phyloP scores from a whole-genome alignment of 148 eudicot species.

The Rhododendron ferrugineum region DNA sequence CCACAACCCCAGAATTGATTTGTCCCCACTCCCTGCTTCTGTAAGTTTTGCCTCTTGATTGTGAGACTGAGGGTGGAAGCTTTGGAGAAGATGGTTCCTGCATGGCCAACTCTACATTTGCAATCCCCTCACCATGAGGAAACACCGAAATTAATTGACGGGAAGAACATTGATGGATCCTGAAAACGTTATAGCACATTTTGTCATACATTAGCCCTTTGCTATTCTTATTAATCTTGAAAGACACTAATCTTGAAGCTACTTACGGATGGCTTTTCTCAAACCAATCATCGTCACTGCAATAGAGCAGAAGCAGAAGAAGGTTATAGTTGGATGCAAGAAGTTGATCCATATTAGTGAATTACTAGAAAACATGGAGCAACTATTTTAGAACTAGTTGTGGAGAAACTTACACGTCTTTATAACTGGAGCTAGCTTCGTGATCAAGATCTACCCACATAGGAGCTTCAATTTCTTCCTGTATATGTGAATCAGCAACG shows the following conservation, averaged over 20 bases:
- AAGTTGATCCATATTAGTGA: neutral
- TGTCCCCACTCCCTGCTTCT: conserved; percentile 28
- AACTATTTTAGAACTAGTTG: neutral
- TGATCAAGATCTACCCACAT: conserved; percentile 61
- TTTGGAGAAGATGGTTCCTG: conserved; percentile 40
- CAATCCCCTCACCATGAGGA: conserved; percentile 31
- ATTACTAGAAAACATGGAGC: neutral
- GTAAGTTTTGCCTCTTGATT: conserved; percentile 52
- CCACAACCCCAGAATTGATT: conserved; percentile 6
- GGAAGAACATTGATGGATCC: conserved; percentile 59
- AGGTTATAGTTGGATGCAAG: conserved; percentile 3
- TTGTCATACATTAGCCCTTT: neutral
- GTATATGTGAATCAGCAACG: conserved; percentile 9
- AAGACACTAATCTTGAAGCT: conserved; percentile 1
- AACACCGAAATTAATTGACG: conserved; percentile 38
- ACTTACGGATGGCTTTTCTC: conserved; percentile 51
- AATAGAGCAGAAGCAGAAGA: conserved; percentile 14
- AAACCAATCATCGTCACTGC: conserved; percentile 69
- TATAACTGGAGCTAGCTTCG: conserved; percentile 27
- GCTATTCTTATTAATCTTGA: neutral
- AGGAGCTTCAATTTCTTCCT: conserved; percentile 77
- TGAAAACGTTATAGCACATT: conserved; percentile 19
- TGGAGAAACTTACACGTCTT: conserved; percentile 39
- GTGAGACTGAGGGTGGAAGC: conserved; percentile 55
- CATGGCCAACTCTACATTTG: conserved; percentile 15